Percentiles rank a stretch among this genome's conserved stretches.
Evolutionary conservation across 2,329 filamentous ascomycete genomes (phyloP).

Genomic region (Gremmenia infestans): DNA sequence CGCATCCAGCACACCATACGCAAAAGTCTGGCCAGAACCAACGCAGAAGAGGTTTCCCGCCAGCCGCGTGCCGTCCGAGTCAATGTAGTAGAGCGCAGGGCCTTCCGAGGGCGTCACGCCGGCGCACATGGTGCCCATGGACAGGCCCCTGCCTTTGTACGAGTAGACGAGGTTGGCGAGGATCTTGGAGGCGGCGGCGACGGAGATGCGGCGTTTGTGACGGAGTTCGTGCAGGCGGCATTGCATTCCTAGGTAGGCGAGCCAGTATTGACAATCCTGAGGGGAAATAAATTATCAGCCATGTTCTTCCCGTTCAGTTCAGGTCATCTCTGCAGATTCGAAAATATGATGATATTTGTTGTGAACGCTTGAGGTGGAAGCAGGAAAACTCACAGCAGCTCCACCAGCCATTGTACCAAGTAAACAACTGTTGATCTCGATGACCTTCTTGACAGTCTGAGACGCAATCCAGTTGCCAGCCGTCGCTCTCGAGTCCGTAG

Average conservation of each 20-base stretch:
- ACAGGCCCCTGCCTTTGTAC: constrained; percentile 98
- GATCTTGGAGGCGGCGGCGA: constrained; percentile 96
- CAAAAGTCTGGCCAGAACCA: constrained; percentile 96
- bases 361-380: not conserved
- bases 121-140: constrained; percentile 99
- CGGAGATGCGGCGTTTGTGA: constrained; percentile 97
- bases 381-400: constrained; percentile 62
- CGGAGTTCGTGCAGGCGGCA: constrained; percentile 98
- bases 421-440: constrained; percentile 93
- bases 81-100: constrained; percentile 97
- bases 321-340: not conserved
- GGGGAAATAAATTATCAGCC: not conserved
- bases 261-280: constrained; percentile 98
- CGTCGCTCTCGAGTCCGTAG: constrained; percentile 94
- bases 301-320: not conserved
- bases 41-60: constrained; percentile 97
- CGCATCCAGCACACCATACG: constrained; percentile 94
- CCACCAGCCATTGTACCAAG: constrained; percentile 98
- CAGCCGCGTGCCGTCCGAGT: constrained; percentile 90
- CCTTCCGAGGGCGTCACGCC: constrained; percentile 94
- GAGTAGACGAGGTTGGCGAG: constrained; percentile 96
- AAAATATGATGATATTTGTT: not conserved
- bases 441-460: constrained; percentile 99
- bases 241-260: constrained; percentile 97
- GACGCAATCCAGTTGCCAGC: constrained; percentile 99